phyloP scores from a whole-genome alignment of 2,329 filamentous ascomycete species.

The Atkinsonella hypoxylon region DNA sequence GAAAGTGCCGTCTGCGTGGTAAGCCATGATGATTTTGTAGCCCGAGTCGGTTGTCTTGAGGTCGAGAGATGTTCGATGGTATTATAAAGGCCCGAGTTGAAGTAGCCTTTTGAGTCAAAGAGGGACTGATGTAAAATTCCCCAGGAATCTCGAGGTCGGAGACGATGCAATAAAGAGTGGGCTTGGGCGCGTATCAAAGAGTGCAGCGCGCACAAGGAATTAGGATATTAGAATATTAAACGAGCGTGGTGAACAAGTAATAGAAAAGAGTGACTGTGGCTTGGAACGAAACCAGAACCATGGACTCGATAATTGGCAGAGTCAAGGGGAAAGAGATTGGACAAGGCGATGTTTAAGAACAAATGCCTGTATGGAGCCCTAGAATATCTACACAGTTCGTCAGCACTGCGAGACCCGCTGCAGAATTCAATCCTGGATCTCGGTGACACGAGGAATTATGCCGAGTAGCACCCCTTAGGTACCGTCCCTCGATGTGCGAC shows the following conservation, averaged over 20 bases:
- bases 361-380: conserved; percentile 30
- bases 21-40: conserved; percentile 31
- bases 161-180: conserved; percentile 28
- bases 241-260: conserved; percentile 40
- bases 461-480: conserved; percentile 7
- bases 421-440: conserved; percentile 10
- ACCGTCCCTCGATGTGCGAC: conserved; percentile 9
- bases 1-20: conserved; percentile 33
- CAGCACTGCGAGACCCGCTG: conserved; percentile 17
- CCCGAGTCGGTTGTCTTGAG: background rate
- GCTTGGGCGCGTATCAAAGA: conserved; percentile 19
- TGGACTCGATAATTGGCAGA: conserved; percentile 23
- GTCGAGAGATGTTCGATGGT: conserved; percentile 9
- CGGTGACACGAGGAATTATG: conserved; percentile 12
- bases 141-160: conserved; percentile 38
- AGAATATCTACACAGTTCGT: conserved; percentile 17
- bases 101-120: conserved; percentile 23
- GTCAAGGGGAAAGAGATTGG: conserved; percentile 26
- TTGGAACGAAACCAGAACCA: conserved; percentile 34
- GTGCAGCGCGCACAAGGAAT: conserved; percentile 30
- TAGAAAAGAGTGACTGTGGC: conserved; percentile 47
- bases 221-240: conserved; percentile 46
- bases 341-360: conserved; percentile 34
- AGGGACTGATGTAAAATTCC: conserved; percentile 35
- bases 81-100: conserved; percentile 11